Evolutionary conservation across 2,329 filamentous ascomycete species (phyloP), one percentile per base, ranked within the genome.

Genomic region (Ascocoryne sarcoides): DNA sequence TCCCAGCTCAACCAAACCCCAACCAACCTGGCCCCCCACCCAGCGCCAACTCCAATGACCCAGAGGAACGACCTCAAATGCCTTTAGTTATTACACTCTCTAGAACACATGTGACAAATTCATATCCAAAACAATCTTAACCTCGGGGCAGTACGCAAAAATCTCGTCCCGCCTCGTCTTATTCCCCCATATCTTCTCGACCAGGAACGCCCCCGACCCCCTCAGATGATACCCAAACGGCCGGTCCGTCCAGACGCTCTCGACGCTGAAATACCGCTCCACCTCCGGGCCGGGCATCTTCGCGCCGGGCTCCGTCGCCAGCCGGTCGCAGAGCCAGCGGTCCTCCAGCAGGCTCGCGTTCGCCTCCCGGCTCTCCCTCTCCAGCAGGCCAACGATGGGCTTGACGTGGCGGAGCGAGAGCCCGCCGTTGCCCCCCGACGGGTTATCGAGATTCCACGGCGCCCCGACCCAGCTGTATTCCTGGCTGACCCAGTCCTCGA

Each of bases 181-280:
- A 28, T 68, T 57, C 39, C 62, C 62, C 71, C 71, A 75, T 16
- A 73, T 64, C 3, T 51, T 16, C 14, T 21, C 18, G 32, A 36
- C 17, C 53, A 56, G 12, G 47, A 47, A 40, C 66, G 63, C 50
- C 3, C 52, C 52, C 18, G 52, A 30, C 50, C 52, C 53, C 4
- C 63, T 62, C 18, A 73, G 55, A 55, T 76, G 71, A 53, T 71
- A 75, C 35, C 72, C 72, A 69, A 75, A 69, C 10, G 72, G 71
- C 17, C 36, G 42, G 1, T 50, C 48, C 19, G 53, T 70, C 52
- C 55, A 72, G 69, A 53, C 64, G 66, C 36, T 68, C 66, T 28
- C 63, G 23, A 43, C 68, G 60, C 64, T 65, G 68, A 55, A 65
- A 59, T 47, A 68, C 64, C 26, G 69, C 50, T 20, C 62, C 64